Percentiles rank a stretch among this genome's conserved stretches.
Evolutionary conservation across 2,329 filamentous ascomycete species (phyloP).

Genomic region (Penicillium sp.): DNA sequence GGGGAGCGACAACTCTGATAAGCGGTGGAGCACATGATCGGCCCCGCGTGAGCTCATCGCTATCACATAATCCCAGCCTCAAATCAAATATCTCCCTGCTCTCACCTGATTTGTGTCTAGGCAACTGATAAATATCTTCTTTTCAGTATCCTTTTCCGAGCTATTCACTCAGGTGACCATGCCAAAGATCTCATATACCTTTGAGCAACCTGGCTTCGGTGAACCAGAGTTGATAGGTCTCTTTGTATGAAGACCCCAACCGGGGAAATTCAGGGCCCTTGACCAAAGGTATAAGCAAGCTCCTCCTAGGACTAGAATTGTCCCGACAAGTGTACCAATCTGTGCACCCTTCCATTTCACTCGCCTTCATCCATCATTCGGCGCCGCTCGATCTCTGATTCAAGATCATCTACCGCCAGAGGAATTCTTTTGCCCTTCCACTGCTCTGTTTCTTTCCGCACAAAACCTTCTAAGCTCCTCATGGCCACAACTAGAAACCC

Average conservation of each 20-base stretch:
- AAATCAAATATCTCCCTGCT: not conserved
- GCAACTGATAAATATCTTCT: not conserved
- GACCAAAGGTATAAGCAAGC: not conserved
- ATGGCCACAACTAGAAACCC: conserved; percentile 89
- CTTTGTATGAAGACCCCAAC: not conserved
- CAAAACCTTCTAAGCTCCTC: conserved; percentile 73
- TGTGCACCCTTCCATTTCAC: conserved; percentile 24
- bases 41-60: conserved; percentile 23
- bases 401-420: conserved; percentile 59
- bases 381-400: conserved; percentile 60
- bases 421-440: conserved; percentile 57
- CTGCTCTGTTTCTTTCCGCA: conserved; percentile 58
- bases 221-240: not conserved
- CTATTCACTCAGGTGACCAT: not conserved
- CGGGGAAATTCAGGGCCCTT: not conserved
- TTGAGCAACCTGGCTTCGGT: not conserved
- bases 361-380: conserved; percentile 42
- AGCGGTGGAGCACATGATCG: conserved; percentile 31
- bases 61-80: not conserved
- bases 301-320: not conserved
- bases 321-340: not conserved
- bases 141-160: not conserved
- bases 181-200: not conserved
- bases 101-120: not conserved
- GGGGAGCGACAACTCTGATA: conserved; percentile 20